These are phyloP conservation scores for Agaricales sp. DNA, from an alignment of 1,284 basidiomycete genomes.

Conservation along the genomic window DNA sequence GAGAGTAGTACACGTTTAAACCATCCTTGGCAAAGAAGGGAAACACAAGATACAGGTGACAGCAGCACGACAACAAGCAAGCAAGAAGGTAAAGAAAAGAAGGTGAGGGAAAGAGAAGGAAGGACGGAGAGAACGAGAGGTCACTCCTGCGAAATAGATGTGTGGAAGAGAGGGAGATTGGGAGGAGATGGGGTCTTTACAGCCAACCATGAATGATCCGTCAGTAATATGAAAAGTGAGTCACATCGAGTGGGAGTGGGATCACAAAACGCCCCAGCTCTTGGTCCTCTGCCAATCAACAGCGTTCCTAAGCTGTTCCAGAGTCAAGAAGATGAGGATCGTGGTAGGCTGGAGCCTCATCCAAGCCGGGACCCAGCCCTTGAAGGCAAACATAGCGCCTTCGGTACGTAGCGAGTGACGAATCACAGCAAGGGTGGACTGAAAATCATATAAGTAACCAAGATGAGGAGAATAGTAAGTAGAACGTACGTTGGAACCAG, in stretches of 20 bases:
- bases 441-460: not conserved
- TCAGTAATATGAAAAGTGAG: not conserved
- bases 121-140: not conserved
- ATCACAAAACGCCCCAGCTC: slow-evolving; percentile 3
- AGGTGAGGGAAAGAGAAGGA: not conserved
- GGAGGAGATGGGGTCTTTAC: not conserved
- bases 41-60: slow-evolving; percentile 1
- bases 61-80: not conserved
- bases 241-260: not conserved
- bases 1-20: not conserved
- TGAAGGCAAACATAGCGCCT: slow-evolving; percentile 88
- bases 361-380: slow-evolving; percentile 84
- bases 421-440: slow-evolving; percentile 70
- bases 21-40: not conserved
- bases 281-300: slow-evolving; percentile 41
- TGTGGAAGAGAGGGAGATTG: not conserved
- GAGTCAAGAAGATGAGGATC: slow-evolving; percentile 75
- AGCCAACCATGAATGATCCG: not conserved
- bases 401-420: slow-evolving; percentile 64
- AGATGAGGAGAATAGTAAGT: not conserved
- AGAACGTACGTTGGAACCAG: slow-evolving; percentile 54
- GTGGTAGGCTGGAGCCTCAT: slow-evolving; percentile 78
- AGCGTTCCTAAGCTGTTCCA: slow-evolving; percentile 65
- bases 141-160: not conserved
- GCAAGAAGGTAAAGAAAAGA: not conserved